These are phyloP conservation scores for Erysimum cheiranthoides DNA, from an alignment of 345 rosid species.

Conservation along the genomic window DNA sequence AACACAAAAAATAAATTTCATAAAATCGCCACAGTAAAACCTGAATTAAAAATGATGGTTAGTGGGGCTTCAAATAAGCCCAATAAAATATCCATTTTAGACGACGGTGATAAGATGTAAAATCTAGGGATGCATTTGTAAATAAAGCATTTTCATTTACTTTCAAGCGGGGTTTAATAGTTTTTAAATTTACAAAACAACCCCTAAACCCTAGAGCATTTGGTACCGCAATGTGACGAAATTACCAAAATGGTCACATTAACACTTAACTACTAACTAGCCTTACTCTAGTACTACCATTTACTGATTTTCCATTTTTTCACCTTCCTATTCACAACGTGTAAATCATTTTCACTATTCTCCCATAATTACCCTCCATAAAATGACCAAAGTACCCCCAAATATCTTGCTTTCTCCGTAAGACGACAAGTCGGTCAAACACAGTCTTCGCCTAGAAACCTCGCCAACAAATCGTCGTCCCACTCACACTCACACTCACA, in stretches of 20 bases:
- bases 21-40: neutral
- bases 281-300: constrained; percentile 12
- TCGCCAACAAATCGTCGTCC: constrained; percentile 51
- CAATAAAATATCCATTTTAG: neutral
- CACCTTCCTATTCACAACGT: constrained; percentile 6
- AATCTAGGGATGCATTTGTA: neutral
- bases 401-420: neutral
- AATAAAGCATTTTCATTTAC: constrained; percentile 20
- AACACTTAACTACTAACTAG: constrained; percentile 4
- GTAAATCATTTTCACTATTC: constrained; percentile 2
- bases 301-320: constrained; percentile 13
- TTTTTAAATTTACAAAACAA: constrained; percentile 20
- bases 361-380: neutral
- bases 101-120: neutral
- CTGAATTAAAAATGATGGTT: neutral
- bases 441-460: constrained; percentile 58
- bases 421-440: constrained; percentile 38
- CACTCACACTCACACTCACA: constrained; percentile 37
- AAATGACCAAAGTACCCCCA: constrained; percentile 34
- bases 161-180: neutral
- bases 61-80: constrained; percentile 30
- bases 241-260: constrained; percentile 31
- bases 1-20: no score
- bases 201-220: neutral
- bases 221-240: constrained; percentile 20